These are phyloP conservation scores for Lunularia cruciata DNA, from an alignment of 225 moss, liverwort and hornwort species.

Conservation along the genomic window DNA sequence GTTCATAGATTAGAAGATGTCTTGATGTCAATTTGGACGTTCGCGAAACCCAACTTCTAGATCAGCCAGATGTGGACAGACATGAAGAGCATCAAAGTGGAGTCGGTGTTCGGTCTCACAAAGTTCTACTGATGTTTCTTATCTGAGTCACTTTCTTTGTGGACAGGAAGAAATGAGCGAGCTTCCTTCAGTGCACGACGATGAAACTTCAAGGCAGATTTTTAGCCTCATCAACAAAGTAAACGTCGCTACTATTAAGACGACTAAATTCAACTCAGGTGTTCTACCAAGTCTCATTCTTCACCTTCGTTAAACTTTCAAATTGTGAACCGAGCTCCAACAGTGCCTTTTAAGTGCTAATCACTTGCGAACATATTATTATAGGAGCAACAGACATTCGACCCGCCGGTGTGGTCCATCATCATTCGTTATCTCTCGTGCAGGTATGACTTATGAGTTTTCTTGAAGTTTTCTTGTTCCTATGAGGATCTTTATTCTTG, in stretches of 20 bases:
- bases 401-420: conserved; percentile 10
- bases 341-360: background rate
- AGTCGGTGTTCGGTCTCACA: no score
- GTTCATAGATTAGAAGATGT: no score
- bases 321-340: background rate
- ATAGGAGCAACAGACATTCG: conserved; percentile 40
- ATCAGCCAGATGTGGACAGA: no score
- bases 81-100: no score
- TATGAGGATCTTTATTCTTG: no score
- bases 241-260: conserved; percentile 67
- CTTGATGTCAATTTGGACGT: no score
- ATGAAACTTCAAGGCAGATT: conserved; percentile 82
- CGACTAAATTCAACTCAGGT: conserved; percentile 41
- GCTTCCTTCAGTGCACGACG: conserved; percentile 77
- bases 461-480: no score
- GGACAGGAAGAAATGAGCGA: conserved; percentile 70
- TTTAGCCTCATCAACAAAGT: conserved; percentile 88
- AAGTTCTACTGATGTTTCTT: no score
- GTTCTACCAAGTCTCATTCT: conserved; percentile 22
- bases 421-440: conserved; percentile 25
- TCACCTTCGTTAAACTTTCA: no score
- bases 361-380: background rate
- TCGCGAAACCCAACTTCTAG: no score
- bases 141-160: no score
- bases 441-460: conserved; percentile 25